These are phyloP conservation scores for Chenopodium quinoa DNA, from an alignment of 148 eudicot species.

Conservation along the genomic window DNA sequence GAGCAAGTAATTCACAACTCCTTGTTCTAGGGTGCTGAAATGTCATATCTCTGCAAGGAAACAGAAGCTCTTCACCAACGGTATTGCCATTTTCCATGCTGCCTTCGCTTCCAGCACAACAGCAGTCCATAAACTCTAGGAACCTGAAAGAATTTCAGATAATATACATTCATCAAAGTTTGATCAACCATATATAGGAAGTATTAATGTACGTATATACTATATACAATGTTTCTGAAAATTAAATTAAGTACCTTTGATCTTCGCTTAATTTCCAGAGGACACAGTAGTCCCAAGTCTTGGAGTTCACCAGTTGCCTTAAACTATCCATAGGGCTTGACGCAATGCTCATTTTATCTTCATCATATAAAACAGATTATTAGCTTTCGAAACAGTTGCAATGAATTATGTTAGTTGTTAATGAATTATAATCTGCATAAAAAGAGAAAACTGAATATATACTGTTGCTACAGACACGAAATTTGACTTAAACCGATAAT, in stretches of 20 bases:
- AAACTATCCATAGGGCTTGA: constrained; percentile 56
- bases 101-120: constrained; percentile 60
- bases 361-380: constrained; percentile 2
- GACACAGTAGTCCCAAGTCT: constrained; percentile 82
- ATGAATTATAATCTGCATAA: no score
- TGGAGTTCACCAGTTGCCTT: constrained; percentile 55
- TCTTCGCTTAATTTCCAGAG: constrained; percentile 84
- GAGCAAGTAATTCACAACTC: constrained; percentile 67
- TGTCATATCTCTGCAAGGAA: constrained; percentile 62
- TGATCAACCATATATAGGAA: neutral
- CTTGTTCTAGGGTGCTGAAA: constrained; percentile 58
- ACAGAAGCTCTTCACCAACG: constrained; percentile 37
- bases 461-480: no score
- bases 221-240: neutral
- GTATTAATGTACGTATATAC: neutral
- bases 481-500: no score
- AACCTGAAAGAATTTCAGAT: constrained; percentile 32
- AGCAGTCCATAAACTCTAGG: constrained; percentile 72
- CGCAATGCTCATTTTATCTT: constrained; percentile 41
- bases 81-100: constrained; percentile 25
- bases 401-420: no score
- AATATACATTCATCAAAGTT: neutral
- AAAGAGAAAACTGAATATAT: no score
- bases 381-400: neutral
- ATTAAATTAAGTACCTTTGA: constrained; percentile 50